These are phyloP conservation scores for Alternaria sp. DNA, from an alignment of 2,329 filamentous ascomycete genomes.

Conservation along the genomic window DNA sequence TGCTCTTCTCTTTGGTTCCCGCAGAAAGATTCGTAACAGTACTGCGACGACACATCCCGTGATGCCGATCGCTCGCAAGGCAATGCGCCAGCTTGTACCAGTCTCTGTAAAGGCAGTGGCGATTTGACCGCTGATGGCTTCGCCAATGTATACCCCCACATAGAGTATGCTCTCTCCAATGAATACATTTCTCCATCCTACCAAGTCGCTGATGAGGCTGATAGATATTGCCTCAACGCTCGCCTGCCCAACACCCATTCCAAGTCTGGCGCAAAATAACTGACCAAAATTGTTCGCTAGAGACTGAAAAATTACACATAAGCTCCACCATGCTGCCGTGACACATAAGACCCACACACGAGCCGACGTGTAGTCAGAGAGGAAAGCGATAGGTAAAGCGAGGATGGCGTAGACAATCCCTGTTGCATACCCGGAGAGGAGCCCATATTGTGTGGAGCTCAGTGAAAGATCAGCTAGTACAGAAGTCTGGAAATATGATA, in stretches of 20 bases:
- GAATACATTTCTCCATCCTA: constrained; percentile 3
- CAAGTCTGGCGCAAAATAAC: not conserved
- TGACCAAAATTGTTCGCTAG: constrained; percentile 2
- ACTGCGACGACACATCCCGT: not conserved
- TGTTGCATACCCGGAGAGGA: constrained; percentile 1
- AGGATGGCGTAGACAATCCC: not conserved
- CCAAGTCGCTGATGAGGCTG: constrained; percentile 1
- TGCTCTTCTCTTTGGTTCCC: constrained; percentile 3
- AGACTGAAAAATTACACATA: constrained; percentile 2
- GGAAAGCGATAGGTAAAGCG: not conserved
- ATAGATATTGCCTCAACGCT: not conserved
- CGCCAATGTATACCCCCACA: constrained; percentile 1
- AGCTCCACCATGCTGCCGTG: constrained; percentile 1
- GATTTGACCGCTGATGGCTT: constrained; percentile 4
- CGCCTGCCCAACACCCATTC: constrained; percentile 1
- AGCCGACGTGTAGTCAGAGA: not conserved
- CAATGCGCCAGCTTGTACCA: not conserved
- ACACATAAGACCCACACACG: constrained; percentile 2
- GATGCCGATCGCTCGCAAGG: not conserved
- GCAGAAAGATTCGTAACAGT: not conserved
- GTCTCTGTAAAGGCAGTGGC: constrained; percentile 2
- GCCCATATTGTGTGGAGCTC: constrained; percentile 4
- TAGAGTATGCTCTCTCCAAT: constrained; percentile 1
- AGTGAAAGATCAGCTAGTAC: not conserved
- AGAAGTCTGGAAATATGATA: constrained; percentile 1